These are phyloP conservation scores for Inonotus hispidus DNA, from an alignment of 1,284 basidiomycete species.

Conservation along the genomic window DNA sequence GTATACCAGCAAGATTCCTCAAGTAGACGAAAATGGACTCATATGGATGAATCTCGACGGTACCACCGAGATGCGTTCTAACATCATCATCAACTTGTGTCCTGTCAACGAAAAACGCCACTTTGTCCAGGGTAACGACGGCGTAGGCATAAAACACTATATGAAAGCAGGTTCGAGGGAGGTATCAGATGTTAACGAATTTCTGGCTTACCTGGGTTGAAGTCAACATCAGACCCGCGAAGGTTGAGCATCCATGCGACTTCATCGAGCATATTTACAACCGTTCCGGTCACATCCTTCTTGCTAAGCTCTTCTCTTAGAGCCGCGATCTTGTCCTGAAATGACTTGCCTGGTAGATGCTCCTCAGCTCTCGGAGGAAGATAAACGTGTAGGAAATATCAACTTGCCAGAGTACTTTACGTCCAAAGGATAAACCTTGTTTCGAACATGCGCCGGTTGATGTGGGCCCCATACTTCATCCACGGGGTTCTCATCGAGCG, in stretches of 20 bases:
- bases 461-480: constrained; percentile 75
- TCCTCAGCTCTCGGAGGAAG: not conserved
- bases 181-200: not conserved
- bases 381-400: not conserved
- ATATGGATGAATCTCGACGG: constrained; percentile 72
- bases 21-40: constrained; percentile 60
- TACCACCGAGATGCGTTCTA: constrained; percentile 50
- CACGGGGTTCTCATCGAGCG: constrained; percentile 69
- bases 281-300: constrained; percentile 61
- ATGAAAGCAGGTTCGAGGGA: not conserved
- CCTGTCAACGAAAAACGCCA: constrained; percentile 71
- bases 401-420: constrained; percentile 58
- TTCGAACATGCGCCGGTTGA: constrained; percentile 66
- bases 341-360: constrained; percentile 42
- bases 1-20: constrained; percentile 42
- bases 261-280: constrained; percentile 83
- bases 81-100: constrained; percentile 58
- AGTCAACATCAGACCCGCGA: constrained; percentile 89
- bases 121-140: constrained; percentile 63
- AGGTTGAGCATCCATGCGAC: constrained; percentile 95
- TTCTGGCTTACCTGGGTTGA: constrained; percentile 62
- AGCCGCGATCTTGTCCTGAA: constrained; percentile 60
- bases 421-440: constrained; percentile 67
- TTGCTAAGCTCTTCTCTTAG: constrained; percentile 63
- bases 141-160: constrained; percentile 93